Evolutionary conservation across 352 stramenopile species (phyloP).

Genomic region (Pythium brachiatum): DNA sequence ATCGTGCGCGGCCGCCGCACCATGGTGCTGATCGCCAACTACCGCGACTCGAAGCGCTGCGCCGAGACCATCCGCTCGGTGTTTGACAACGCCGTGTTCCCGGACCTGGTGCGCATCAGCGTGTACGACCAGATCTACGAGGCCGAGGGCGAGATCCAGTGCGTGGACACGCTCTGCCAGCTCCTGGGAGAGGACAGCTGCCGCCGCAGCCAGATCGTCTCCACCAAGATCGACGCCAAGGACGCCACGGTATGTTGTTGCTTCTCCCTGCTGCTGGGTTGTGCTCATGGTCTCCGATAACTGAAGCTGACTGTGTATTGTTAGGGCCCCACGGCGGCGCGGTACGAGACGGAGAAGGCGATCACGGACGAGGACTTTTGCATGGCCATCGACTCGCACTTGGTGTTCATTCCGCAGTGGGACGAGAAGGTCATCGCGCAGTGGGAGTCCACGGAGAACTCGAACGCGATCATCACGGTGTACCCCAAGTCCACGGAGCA

Average conservation of each 20-base stretch:
- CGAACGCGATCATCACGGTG: conserved; percentile 77
- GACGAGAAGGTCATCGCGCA: conserved; percentile 70
- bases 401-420: conserved; percentile 75
- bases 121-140: conserved; percentile 77
- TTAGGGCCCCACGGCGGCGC: conserved; percentile 64
- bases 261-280: neutral
- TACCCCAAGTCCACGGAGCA: conserved; percentile 79
- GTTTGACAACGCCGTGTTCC: conserved; percentile 63
- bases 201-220: conserved; percentile 61
- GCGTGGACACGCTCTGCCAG: conserved; percentile 62
- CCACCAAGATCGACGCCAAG: conserved; percentile 61
- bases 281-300: neutral
- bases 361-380: conserved; percentile 81
- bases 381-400: conserved; percentile 78
- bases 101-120: conserved; percentile 57
- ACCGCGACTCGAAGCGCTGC: conserved; percentile 76
- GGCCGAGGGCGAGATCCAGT: conserved; percentile 58
- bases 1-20: conserved; percentile 62
- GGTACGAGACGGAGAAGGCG: conserved; percentile 74
- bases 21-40: conserved; percentile 81
- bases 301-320: conserved; percentile 8
- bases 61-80: conserved; percentile 78
- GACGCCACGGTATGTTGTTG: conserved; percentile 51
- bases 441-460: conserved; percentile 68
- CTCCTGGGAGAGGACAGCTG: conserved; percentile 62